phyloP scores from a whole-genome alignment of 2,329 filamentous ascomycete genomes.

The Cercospora berteroae region DNA sequence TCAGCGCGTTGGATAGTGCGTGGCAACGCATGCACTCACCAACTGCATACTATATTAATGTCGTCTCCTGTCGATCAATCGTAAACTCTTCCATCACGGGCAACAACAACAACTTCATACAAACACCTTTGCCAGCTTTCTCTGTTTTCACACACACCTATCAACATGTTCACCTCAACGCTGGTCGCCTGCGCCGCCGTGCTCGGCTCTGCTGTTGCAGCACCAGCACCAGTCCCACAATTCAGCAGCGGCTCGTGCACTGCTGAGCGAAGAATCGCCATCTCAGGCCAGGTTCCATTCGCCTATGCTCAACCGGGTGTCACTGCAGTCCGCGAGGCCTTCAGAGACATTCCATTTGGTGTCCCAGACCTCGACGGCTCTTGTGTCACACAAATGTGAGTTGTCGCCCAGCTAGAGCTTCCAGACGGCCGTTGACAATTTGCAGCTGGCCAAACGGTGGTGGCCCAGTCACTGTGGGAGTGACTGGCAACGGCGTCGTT shows the following conservation, averaged over 20 bases:
- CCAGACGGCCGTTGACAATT: neutral
- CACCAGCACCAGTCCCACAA: neutral
- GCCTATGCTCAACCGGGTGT: conserved; percentile 14
- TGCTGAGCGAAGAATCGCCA: neutral
- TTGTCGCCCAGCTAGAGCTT: neutral
- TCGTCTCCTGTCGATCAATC: neutral
- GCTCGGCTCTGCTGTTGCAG: neutral
- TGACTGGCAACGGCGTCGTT: neutral
- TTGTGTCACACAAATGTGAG: conserved; percentile 14
- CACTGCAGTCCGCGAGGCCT: conserved; percentile 2
- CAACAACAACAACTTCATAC: neutral
- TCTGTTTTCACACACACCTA: neutral
- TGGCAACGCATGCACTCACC: neutral
- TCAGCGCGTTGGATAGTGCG: neutral
- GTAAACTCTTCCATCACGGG: neutral
- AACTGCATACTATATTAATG: neutral
- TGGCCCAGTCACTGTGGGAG: conserved; percentile 12
- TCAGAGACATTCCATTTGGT: conserved; percentile 14
- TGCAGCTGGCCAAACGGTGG: conserved; percentile 12
- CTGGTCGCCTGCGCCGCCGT: neutral
- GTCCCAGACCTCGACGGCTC: conserved; percentile 11
- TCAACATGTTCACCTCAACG: neutral
- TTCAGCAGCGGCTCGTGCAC: neutral
- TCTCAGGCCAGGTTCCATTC: conserved; percentile 5
- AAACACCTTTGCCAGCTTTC: neutral